Base-by-base conservation (phyloP, 2,329 filamentous ascomycete genomes). In the Trichoderma afroharzianum region DNA sequence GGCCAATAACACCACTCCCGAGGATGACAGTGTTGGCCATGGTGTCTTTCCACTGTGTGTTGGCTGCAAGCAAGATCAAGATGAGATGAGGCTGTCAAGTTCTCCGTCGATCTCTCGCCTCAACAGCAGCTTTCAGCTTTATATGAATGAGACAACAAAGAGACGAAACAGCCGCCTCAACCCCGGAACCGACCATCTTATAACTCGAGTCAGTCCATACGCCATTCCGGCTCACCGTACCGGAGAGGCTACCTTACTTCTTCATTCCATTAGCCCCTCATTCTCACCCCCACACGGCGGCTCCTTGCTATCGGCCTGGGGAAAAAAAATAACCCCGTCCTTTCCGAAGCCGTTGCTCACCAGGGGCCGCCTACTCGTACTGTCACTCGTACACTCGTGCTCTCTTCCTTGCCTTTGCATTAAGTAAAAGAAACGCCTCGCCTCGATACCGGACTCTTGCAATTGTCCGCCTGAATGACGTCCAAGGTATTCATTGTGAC, bases 401-500 rank as follows among this genome's bases (percentile, higher is more conserved):
- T 50, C 15, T 62, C 57, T 62, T 68, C 39, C 28, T 53, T 26
- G 28, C 28, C 39, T 28, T 69, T 53, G 39, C 6, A 69, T 33
- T 43, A n/a, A 69, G 28, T 62, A 36, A 47, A 50, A 53, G 63
- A 66, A 66, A 66, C 28, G 28, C 43, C 24, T 36, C 18, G 47
- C 24, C 43, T 33, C 53, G 24, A 47, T 33, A 12, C 15, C 55
- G 28, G 47, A 24, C 47, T 36, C 64, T 32, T 18, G 9, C 61
- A 24, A 30, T 64, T 64, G 30, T 58, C 12, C 57, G 57, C 66
- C 57, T 80, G 73, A 70, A 85, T 87, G 82, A 67, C 83, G n/a
- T 80, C 86, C 8, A 92, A 93, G 79, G 90, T 88, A 26, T 88
- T 94, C 77, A 90, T 94, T 72, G 84, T 95, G 39, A 91, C 89